These are phyloP conservation scores for Backusella liffmaniae DNA, from an alignment of 192 early-diverging fungal species.

Conservation along the genomic window DNA sequence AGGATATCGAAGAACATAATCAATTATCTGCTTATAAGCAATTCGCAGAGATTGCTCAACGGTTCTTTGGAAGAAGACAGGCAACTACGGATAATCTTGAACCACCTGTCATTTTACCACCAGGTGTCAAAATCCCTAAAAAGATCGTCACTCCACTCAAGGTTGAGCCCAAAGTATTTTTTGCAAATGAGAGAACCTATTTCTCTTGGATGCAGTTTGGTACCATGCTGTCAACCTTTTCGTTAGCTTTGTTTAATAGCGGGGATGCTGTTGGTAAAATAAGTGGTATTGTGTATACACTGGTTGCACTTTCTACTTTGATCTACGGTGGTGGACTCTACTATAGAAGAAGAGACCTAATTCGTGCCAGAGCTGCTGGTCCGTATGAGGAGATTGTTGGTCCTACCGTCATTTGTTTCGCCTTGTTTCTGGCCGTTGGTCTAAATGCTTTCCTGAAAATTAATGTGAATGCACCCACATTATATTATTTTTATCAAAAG, in stretches of 20 bases:
- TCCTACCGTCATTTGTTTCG: conserved; percentile 67
- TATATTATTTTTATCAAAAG: conserved; percentile 15
- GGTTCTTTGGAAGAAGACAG: not conserved
- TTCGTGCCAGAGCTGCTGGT: conserved; percentile 54
- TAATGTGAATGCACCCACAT: conserved; percentile 4
- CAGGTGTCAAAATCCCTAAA: conserved; percentile 37
- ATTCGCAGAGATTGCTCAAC: not conserved
- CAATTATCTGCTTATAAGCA: not conserved
- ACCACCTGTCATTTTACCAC: conserved; percentile 13
- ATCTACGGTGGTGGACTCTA: conserved; percentile 67
- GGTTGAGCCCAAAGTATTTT: conserved; percentile 83
- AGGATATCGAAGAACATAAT: not conserved
- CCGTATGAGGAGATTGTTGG: conserved; percentile 66
- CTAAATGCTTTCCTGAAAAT: conserved; percentile 56
- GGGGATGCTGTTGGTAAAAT: conserved; percentile 62
- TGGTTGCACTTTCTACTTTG: conserved; percentile 66
- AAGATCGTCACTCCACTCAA: conserved; percentile 52
- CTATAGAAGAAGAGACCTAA: conserved; percentile 63
- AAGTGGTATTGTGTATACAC: conserved; percentile 67
- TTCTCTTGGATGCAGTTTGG: conserved; percentile 78
- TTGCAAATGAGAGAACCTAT: conserved; percentile 86
- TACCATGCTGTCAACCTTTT: conserved; percentile 62
- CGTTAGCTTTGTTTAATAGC: conserved; percentile 73
- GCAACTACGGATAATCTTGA: not conserved
- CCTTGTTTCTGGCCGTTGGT: conserved; percentile 55